Conservation (phyloP, 2,329 filamentous ascomycete genomes). For the Fusarium sp. region DNA sequence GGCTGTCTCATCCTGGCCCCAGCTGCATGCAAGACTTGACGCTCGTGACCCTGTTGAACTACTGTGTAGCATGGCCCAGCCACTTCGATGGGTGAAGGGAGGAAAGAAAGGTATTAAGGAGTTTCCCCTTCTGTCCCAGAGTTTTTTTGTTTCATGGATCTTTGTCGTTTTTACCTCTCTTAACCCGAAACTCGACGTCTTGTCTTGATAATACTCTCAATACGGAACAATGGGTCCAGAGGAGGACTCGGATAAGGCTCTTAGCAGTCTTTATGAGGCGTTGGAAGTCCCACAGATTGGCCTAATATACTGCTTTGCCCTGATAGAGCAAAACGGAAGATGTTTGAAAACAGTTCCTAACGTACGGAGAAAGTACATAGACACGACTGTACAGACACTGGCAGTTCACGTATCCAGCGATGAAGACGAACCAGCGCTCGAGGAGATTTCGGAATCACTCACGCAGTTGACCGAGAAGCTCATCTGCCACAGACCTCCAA, state of each 20-base stretch:
- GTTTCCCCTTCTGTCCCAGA: not conserved
- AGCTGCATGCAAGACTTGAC: slow-evolving; percentile 15
- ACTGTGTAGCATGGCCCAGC: not conserved
- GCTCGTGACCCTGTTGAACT: not conserved
- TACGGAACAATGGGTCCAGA: not conserved
- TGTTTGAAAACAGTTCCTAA: no score
- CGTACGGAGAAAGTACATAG: not conserved
- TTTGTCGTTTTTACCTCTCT: not conserved
- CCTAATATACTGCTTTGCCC: not conserved
- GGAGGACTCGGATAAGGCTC: not conserved
- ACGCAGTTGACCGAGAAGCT: not conserved
- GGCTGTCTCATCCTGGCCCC: slow-evolving; percentile 4
- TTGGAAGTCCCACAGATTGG: not conserved
- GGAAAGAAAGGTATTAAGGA: not conserved
- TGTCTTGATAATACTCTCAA: no score
- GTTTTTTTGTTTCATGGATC: not conserved
- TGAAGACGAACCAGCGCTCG: not conserved
- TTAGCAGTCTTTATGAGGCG: slow-evolving; percentile 15
- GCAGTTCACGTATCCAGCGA: not conserved
- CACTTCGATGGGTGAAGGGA: not conserved
- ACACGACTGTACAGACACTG: not conserved
- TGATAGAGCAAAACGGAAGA: not conserved
- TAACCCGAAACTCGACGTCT: no score
- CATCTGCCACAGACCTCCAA: not conserved
- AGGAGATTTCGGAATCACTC: not conserved